A percentile compares a stretch with the other conserved stretches of the same genome.
Evolutionary conservation across 75 land plant genomes (phyloP).

Genomic region (Cunninghamia lanceolata): DNA sequence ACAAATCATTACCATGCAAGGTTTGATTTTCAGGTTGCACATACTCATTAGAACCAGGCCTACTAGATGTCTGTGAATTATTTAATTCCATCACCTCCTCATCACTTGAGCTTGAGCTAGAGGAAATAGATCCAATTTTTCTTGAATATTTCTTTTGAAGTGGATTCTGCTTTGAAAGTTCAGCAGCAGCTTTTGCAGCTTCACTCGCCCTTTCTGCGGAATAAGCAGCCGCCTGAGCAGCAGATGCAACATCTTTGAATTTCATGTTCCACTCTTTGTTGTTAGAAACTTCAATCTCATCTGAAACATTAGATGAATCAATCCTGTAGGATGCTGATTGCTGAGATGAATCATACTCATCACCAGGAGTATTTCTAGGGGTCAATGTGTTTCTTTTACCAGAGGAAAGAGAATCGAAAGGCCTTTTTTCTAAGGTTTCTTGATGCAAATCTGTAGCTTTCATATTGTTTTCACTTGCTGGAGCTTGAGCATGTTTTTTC

Average conservation of each 20-base stretch:
- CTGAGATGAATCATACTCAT: background rate
- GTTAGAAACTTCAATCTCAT: conserved; percentile 5
- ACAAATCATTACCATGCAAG: conserved; percentile 1
- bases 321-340: background rate
- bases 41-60: background rate
- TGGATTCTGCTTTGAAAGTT: conserved; percentile 47
- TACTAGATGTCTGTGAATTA: background rate
- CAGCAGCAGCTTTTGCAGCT: conserved; percentile 90
- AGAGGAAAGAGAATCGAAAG: conserved; percentile 3
- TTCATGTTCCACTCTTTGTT: conserved; percentile 53
- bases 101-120: background rate
- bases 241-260: conserved; percentile 73
- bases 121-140: conserved; percentile 6
- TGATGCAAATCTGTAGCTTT: conserved; percentile 1
- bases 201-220: conserved; percentile 79
- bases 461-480: background rate
- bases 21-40: conserved; percentile 4
- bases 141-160: conserved; percentile 16
- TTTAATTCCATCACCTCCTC: background rate
- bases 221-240: conserved; percentile 89
- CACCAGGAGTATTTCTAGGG: background rate
- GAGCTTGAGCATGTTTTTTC: background rate
- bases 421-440: background rate
- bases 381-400: background rate
- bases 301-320: conserved; percentile 10